A percentile compares a stretch with the other conserved stretches of the same genome.
phyloP scores from a whole-genome alignment of 164 flowering plant species.

The Cinnamomum micranthum region DNA sequence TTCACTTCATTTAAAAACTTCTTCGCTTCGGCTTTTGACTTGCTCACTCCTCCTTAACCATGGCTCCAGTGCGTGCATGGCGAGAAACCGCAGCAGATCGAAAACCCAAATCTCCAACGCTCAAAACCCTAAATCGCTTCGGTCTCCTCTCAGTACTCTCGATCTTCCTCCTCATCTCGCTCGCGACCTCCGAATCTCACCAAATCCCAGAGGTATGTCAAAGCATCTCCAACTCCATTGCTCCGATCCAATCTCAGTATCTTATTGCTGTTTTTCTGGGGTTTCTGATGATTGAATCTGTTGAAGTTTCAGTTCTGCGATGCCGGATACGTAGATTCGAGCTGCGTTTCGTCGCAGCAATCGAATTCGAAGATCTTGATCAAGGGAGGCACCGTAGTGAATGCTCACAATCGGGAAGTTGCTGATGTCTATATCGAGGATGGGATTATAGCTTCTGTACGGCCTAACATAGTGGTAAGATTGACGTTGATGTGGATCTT shows the following conservation, averaged over 20 bases:
- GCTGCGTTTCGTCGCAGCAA: slow-evolving; percentile 30
- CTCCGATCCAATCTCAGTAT: background rate
- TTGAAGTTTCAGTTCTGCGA: slow-evolving; percentile 50
- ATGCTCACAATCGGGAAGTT: slow-evolving; percentile 76
- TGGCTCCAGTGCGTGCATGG: too few relatives aligned
- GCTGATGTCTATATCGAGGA: slow-evolving; percentile 96
- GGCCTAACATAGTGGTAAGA: slow-evolving; percentile 64
- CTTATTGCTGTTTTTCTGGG: background rate
- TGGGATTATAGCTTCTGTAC: slow-evolving; percentile 69
- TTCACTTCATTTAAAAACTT: too few relatives aligned
- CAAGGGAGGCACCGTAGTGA: slow-evolving; percentile 92
- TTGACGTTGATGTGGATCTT: background rate
- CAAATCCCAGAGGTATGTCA: slow-evolving; percentile 14
- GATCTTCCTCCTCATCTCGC: background rate
- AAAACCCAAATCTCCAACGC: too few relatives aligned
- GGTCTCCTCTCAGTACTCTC: too few relatives aligned
- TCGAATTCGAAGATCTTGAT: slow-evolving; percentile 68
- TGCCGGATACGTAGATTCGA: slow-evolving; percentile 39
- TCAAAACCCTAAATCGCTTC: too few relatives aligned
- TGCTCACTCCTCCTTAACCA: too few relatives aligned
- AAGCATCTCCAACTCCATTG: background rate
- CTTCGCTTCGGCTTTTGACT: background rate
- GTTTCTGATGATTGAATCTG: background rate
- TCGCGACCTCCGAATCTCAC: slow-evolving; percentile 15
- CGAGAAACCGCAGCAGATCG: too few relatives aligned